Conservation (phyloP, 1,139 yeast genomes). For the Blastobotrys malaysiensis region DNA sequence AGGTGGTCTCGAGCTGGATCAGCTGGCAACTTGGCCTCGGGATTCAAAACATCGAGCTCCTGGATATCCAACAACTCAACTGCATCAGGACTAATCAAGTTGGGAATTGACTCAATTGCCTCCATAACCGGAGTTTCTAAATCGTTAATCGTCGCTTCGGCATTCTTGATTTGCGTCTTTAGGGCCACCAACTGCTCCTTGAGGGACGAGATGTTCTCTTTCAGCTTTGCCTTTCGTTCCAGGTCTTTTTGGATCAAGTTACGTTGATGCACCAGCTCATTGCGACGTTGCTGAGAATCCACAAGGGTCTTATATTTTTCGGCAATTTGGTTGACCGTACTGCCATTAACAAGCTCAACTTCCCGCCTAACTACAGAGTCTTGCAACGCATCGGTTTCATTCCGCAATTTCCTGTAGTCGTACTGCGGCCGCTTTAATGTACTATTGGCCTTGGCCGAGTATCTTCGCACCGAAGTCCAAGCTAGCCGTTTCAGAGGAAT, state of each 20-base stretch:
- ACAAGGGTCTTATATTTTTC: slow-evolving; percentile 26
- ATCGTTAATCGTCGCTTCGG: slow-evolving; percentile 37
- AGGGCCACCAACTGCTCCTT: slow-evolving; percentile 22
- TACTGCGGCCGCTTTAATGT: slow-evolving; percentile 38
- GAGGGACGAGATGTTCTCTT: slow-evolving; percentile 15
- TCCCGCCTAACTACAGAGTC: slow-evolving; percentile 47
- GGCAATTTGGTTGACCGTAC: slow-evolving; percentile 35
- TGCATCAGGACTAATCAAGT: slow-evolving; percentile 46
- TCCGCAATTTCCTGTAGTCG: slow-evolving; percentile 46
- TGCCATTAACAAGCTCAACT: slow-evolving; percentile 29
- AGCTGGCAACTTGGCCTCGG: slow-evolving; percentile 17
- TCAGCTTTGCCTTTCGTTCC: slow-evolving; percentile 9
- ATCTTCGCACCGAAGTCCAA: background rate
- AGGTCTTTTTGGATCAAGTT: slow-evolving; percentile 23
- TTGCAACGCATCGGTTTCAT: slow-evolving; percentile 37
- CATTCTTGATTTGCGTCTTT: slow-evolving; percentile 32
- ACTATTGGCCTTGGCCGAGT: slow-evolving; percentile 9
- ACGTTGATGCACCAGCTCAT: slow-evolving; percentile 25
- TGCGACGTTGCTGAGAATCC: slow-evolving; percentile 20
- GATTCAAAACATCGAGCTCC: slow-evolving; percentile 23
- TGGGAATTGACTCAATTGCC: slow-evolving; percentile 57
- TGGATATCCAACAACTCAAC: slow-evolving; percentile 45
- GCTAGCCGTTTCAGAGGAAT: background rate
- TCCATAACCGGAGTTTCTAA: slow-evolving; percentile 38
- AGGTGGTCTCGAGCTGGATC: slow-evolving; percentile 51